Evolutionary conservation across 2,329 filamentous ascomycete species (phyloP).

Genomic region (Apiospora sp.): DNA sequence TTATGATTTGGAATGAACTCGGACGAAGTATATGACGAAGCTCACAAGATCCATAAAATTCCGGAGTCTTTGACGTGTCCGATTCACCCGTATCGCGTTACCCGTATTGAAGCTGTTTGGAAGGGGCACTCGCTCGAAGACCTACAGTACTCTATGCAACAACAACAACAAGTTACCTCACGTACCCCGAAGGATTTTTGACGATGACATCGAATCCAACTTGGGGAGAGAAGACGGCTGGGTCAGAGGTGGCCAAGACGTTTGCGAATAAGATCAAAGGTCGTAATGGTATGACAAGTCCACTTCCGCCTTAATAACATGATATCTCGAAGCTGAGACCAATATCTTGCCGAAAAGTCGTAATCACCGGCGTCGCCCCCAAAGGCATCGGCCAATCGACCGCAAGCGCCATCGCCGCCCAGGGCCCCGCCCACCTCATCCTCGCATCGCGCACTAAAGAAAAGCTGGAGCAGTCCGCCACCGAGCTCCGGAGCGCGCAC

Average conservation of each 20-base stretch:
- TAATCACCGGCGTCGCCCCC: constrained; percentile 53
- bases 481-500: constrained; percentile 45
- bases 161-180: background rate
- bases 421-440: constrained; percentile 50
- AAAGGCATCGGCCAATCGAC: constrained; percentile 51
- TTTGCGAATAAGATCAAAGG: constrained; percentile 39
- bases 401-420: constrained; percentile 53
- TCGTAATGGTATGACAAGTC: constrained; percentile 35
- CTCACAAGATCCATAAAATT: background rate
- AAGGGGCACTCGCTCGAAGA: background rate
- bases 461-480: constrained; percentile 51
- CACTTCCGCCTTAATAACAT: background rate
- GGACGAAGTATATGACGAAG: background rate
- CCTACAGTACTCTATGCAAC: no score
- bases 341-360: constrained; percentile 36
- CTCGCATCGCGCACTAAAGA: constrained; percentile 53
- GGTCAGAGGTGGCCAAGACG: constrained; percentile 43
- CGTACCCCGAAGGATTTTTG: background rate
- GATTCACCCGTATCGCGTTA: background rate
- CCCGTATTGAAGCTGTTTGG: background rate
- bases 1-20: background rate
- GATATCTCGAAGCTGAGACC: background rate
- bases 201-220: constrained; percentile 40
- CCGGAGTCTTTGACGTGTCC: background rate
- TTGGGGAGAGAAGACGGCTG: constrained; percentile 44